Percentiles rank a stretch among this genome's conserved stretches.
Evolutionary conservation across 805 yeast species (phyloP).

Genomic region (Barnettozyma vustinii): DNA sequence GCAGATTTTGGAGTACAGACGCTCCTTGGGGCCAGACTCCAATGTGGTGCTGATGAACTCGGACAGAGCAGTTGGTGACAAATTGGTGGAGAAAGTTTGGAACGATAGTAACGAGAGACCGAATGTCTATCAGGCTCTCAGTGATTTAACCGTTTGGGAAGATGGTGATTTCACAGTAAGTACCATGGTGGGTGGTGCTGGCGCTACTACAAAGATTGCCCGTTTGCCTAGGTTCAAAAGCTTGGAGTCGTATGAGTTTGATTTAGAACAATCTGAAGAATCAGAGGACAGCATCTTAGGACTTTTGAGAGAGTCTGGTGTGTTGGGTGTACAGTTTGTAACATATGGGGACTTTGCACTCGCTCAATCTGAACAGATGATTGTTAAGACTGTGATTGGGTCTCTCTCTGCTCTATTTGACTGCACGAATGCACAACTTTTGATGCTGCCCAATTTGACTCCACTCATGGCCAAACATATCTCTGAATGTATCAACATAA

Average conservation of each 20-base stretch:
- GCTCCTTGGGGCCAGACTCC: slow-evolving; percentile 33
- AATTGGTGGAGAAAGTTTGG: slow-evolving; percentile 48
- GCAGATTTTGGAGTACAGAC: slow-evolving; percentile 15
- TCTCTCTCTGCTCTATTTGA: slow-evolving; percentile 62
- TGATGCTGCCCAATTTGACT: slow-evolving; percentile 32
- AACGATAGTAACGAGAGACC: slow-evolving; percentile 44
- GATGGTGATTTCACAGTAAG: slow-evolving; percentile 30
- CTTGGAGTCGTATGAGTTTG: slow-evolving; percentile 17
- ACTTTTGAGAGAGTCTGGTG: slow-evolving; percentile 23
- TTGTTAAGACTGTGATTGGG: slow-evolving; percentile 65
- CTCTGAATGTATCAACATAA: slow-evolving; percentile 42
- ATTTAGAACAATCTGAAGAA: slow-evolving; percentile 23
- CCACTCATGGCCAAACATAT: slow-evolving; percentile 38
- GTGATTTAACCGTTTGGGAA: slow-evolving; percentile 62
- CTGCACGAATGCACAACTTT: slow-evolving; percentile 59
- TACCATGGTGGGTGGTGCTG: slow-evolving; percentile 53
- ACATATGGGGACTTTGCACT: slow-evolving; percentile 33
- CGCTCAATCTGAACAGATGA: slow-evolving; percentile 60
- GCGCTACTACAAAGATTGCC: slow-evolving; percentile 42
- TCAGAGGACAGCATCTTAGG: slow-evolving; percentile 18
- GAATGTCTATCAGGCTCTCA: slow-evolving; percentile 39
- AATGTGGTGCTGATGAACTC: slow-evolving; percentile 62
- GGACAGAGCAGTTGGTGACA: slow-evolving; percentile 53
- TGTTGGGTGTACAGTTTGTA: slow-evolving; percentile 27
- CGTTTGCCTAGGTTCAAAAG: slow-evolving; percentile 34